Base-by-base conservation (phyloP, 2,329 filamentous ascomycete genomes). In the Fusarium liriodendri region DNA sequence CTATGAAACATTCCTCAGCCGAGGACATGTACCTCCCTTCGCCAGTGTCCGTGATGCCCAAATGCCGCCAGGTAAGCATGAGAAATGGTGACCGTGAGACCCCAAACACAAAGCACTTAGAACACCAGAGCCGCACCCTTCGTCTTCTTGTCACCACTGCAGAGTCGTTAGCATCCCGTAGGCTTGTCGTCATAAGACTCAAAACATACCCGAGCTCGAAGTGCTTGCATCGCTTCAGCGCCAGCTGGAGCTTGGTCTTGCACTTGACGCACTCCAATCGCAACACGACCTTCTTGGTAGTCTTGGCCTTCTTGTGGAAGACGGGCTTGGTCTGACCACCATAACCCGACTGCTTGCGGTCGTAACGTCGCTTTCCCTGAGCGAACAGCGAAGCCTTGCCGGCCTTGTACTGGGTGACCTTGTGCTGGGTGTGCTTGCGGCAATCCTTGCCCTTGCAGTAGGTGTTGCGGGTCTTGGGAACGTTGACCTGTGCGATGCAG, bases 301-400 rank as follows among this genome's bases (percentile, higher is more conserved):
- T 99, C 94, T 99, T 99, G 80, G 97, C 97, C 91, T 98, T 98
- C 93, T 98, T 99, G 94, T 98, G 97, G 94, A 98, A 99, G 84
- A 99, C 95, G 82, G 97, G 97, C 91, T 99, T 99, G 84, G 97
- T 99, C 91, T 99, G 97, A 95, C 97, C 97, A 94, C 97, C 97
- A 86, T 98, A 98, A 94, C 96, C 96, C 86, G 93, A 95, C 90
- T 98, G 96, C 91, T 98, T 98, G 85, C 95, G 92, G 89, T 97
- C 95, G 90, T 98, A 98, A 93, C 96, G 95, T 88, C 96, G 94
- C 94, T 98, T 99, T 92, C 96, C 96, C 92, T 99, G 96, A 75
- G 95, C 95, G 90, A 95, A 97, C 79, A 96, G 90, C 84, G 95
- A 97, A 84, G 95, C 95, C 92, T 97, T 97, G 87, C 94, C 94